Evolutionary conservation across 2,329 filamentous ascomycete species (phyloP), one percentile per base, ranked within the genome.

Genomic region (Blumeria hordei): DNA sequence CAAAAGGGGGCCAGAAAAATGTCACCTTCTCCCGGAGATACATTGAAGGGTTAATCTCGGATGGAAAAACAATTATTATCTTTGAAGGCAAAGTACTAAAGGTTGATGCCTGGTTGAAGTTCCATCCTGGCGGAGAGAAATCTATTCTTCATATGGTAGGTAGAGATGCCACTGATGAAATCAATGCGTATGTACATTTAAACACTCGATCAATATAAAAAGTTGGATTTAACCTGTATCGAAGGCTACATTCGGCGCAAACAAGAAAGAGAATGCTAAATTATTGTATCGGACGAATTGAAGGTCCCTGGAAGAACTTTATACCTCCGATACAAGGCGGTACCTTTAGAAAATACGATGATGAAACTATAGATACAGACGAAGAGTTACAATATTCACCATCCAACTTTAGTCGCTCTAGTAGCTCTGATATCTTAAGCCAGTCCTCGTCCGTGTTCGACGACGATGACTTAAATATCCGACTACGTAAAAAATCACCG

Each of bases 141-240:
- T 78, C 90, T 55, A 93, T 98, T 60, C 72, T 79, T 66, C 92
- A 98, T 66, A 92, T 95, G 87, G 78, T 96, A 58, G 88, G 88
- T 58, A 79, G 83, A 69, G 88, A 94, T 77, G 90, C 87, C 53
- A 95, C 90, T 10, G 88, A 95, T 67, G 92, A 96, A 69, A 81
- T 96, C 58, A 86, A 83, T 67, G 85, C 82, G 86, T 95, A 75
- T 53, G 82, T 72, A 49, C 16, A 18, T 16, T 34, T 37, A 10
- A 36, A n/a, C 18, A 36, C 37, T 52, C n/a, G 18, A 37, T 3
- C 37, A 18, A 37, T 14, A 7, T 16, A 3, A 18, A 47, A n/a
- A 33, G 21, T 21, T 5, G 21, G 21, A 18, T 6, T 12, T 16
- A 47, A 33, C 35, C 53, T 18, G 10, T 16, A 55, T 52, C 53